These are phyloP conservation scores for Taiwanofungus camphoratus DNA, from an alignment of 1,284 basidiomycete species.

Conservation along the genomic window DNA sequence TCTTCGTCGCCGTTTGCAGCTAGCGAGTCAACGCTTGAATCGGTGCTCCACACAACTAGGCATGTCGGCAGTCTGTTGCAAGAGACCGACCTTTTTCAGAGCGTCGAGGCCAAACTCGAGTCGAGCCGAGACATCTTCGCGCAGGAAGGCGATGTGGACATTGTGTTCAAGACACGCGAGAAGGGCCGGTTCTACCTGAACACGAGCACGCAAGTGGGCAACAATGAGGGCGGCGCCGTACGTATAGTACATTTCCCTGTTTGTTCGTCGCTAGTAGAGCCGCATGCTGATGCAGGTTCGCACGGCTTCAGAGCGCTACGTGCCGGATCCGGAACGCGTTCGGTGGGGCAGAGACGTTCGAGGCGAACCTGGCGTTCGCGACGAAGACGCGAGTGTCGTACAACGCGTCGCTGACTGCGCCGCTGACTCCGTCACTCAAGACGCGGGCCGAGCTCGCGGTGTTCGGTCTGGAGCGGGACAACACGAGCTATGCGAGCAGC, in stretches of 20 bases:
- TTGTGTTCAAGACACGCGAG: constrained; percentile 78
- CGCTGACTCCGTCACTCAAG: constrained; percentile 52
- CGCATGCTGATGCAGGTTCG: neutral
- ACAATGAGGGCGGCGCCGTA: constrained; percentile 88
- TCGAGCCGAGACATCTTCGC: constrained; percentile 54
- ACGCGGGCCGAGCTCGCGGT: constrained; percentile 57
- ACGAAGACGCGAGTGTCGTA: constrained; percentile 87
- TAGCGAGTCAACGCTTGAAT: constrained; percentile 43
- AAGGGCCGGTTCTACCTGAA: constrained; percentile 78
- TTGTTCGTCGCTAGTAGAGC: no score
- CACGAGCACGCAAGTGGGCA: constrained; percentile 89
- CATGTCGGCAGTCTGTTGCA: constrained; percentile 59
- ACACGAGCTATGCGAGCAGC: constrained; percentile 65
- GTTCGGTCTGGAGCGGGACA: constrained; percentile 65
- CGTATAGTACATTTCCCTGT: constrained; percentile 28
- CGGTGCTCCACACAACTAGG: constrained; percentile 65
- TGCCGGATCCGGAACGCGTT: constrained; percentile 84
- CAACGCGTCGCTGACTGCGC: constrained; percentile 56
- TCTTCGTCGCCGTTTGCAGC: constrained; percentile 16
- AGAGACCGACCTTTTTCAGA: constrained; percentile 70
- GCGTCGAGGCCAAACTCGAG: constrained; percentile 71
- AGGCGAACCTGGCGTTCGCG: constrained; percentile 80
- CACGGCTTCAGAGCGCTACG: constrained; percentile 56
- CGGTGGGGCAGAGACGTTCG: constrained; percentile 87
- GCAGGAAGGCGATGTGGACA: constrained; percentile 71